Conservation (phyloP, 169 alveolate species). For the Plasmodium gaboni region DNA sequence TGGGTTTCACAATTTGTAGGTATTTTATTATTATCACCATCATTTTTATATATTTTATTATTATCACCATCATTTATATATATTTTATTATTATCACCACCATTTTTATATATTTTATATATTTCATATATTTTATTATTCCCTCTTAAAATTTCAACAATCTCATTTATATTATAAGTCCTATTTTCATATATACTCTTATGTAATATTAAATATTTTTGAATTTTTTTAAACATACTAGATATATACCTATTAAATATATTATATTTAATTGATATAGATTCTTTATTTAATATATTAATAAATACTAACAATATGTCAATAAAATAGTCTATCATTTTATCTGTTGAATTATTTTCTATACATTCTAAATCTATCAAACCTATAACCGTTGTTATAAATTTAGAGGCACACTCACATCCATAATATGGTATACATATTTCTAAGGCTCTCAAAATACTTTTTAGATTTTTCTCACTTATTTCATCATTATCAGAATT, state of each 20-base stretch:
- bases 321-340: constrained; percentile 24
- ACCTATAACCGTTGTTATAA: constrained; percentile 37
- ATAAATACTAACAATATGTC: constrained; percentile 29
- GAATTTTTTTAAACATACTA: constrained; percentile 12
- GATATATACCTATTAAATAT: constrained; percentile 5
- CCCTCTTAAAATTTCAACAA: not conserved
- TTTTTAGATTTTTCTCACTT: constrained; percentile 36
- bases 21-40: not conserved
- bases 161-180: not conserved
- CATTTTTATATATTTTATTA: not conserved
- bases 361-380: constrained; percentile 52
- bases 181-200: not conserved
- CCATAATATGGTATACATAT: constrained; percentile 59
- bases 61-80: not conserved
- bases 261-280: not conserved
- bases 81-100: no score
- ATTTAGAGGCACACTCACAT: constrained; percentile 14
- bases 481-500: constrained; percentile 51
- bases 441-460: constrained; percentile 19
- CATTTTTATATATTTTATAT: not conserved
- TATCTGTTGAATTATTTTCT: constrained; percentile 37
- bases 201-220: constrained; percentile 36
- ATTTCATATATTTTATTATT: not conserved
- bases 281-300: constrained; percentile 23
- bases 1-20: not conserved